Conservation (phyloP, 176 grass and related monocot species). For the Aegilops longissima region DNA sequence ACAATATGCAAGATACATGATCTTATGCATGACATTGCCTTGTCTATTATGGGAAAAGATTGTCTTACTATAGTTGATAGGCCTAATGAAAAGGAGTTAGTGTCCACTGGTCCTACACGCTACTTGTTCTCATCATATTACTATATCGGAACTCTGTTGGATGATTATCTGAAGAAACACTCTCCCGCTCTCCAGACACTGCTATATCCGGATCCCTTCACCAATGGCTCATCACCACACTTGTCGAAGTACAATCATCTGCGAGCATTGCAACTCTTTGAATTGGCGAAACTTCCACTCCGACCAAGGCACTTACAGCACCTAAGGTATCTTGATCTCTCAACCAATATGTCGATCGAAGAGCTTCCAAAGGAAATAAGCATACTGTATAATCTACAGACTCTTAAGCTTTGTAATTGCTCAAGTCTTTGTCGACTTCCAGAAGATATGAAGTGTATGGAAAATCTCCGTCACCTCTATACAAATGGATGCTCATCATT, state of each 20-base stretch:
- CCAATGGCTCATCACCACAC: fast-evolving
- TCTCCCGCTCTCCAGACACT: neutral
- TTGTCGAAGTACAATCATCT: neutral
- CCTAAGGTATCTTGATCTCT: constrained; percentile 4
- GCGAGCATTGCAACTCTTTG: neutral
- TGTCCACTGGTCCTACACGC: neutral
- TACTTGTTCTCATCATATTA: fast-evolving
- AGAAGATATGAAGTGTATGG: constrained; percentile 41
- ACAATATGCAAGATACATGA: no score
- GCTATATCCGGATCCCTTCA: neutral
- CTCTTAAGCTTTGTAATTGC: neutral
- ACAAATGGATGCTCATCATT: neutral
- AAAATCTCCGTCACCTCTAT: constrained; percentile 23
- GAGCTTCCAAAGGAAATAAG: constrained; percentile 13
- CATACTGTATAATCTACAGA: neutral
- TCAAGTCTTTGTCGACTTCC: fast-evolving
- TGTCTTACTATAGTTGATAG: neutral
- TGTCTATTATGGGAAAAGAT: no score
- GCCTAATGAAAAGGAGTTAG: neutral
- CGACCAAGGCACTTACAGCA: neutral
- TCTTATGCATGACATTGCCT: no score
- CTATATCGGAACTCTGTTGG: fast-evolving
- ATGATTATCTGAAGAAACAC: neutral
- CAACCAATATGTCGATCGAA: fast-evolving
- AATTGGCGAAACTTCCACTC: neutral